A percentile compares a stretch with the other conserved stretches of the same genome.
Conservation (phyloP, 106 monocot genomes). For the Dendrobium officinale region DNA sequence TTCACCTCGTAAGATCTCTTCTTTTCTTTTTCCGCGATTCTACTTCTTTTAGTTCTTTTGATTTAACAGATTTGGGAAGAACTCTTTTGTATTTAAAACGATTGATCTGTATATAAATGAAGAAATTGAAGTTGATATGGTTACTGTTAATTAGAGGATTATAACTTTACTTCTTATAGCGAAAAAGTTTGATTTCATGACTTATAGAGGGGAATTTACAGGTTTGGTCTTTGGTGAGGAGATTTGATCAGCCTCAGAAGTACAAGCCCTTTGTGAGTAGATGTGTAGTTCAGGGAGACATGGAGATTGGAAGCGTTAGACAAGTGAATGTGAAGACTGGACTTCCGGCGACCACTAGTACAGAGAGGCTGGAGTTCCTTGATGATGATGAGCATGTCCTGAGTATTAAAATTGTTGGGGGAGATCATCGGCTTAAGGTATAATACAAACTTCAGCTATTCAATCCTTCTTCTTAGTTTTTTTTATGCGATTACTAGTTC, state of each 20-base stretch:
- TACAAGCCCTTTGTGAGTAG: conserved; percentile 57
- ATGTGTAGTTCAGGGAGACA: conserved; percentile 32
- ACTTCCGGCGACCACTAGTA: conserved; percentile 53
- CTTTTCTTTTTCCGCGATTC: not conserved
- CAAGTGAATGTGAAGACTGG: conserved; percentile 44
- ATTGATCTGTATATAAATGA: not conserved
- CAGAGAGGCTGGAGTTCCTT: conserved; percentile 42
- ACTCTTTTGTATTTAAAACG: not conserved
- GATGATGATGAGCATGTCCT: conserved; percentile 44
- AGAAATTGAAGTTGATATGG: not conserved
- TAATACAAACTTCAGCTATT: not conserved
- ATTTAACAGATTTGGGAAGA: not conserved
- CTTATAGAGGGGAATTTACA: not conserved
- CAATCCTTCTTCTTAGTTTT: not conserved
- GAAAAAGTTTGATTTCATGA: not conserved
- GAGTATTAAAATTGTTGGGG: conserved; percentile 28
- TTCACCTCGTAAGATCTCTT: conserved; percentile 30
- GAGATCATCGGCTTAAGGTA: conserved; percentile 37
- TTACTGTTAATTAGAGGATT: not conserved
- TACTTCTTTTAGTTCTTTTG: not conserved
- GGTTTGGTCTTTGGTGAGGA: conserved; percentile 56
- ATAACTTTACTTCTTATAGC: not conserved
- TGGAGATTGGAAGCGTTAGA: conserved; percentile 41
- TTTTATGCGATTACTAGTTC: not conserved
- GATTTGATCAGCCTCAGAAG: conserved; percentile 49